phyloP scores from a whole-genome alignment of 495 filamentous ascomycete species.

The Tetracladium setigerum region DNA sequence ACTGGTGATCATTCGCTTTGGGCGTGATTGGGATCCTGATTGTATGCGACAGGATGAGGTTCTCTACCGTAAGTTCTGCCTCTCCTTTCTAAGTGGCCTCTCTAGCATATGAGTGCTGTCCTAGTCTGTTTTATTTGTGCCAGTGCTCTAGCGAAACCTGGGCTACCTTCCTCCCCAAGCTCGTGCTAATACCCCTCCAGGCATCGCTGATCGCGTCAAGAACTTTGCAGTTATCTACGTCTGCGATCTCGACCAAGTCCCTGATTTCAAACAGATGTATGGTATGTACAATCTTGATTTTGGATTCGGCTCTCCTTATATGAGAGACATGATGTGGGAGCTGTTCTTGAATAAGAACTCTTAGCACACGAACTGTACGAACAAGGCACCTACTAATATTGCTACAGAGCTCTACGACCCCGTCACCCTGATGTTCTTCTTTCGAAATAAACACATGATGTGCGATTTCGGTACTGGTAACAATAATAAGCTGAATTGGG shows the following conservation, averaged over 20 bases:
- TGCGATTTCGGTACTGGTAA: constrained; percentile 97
- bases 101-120: background rate
- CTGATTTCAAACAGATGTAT: constrained; percentile 96
- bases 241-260: constrained; percentile 92
- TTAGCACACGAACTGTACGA: too few species aligned
- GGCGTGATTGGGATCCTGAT: constrained; percentile 66
- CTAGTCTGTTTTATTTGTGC: background rate
- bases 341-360: too few species aligned
- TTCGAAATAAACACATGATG: constrained; percentile 98
- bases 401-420: constrained; percentile 46
- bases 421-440: constrained; percentile 76
- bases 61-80: constrained; percentile 59
- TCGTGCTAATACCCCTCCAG: constrained; percentile 10
- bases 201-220: constrained; percentile 75
- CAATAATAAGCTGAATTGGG: constrained; percentile 98
- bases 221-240: constrained; percentile 94
- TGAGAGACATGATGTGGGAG: background rate
- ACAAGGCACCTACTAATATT: constrained; percentile 7
- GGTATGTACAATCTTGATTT: constrained; percentile 48
- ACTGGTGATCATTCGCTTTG: constrained; percentile 92
- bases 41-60: constrained; percentile 94
- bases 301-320: constrained; percentile 39
- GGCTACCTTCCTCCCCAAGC: constrained; percentile 19
- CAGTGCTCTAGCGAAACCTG: constrained; percentile 8
- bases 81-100: background rate